Percentiles rank a stretch among this genome's conserved stretches.
Evolutionary conservation across 805 yeast genomes (phyloP).

Genomic region (Metschnikowia aberdeeniae): DNA sequence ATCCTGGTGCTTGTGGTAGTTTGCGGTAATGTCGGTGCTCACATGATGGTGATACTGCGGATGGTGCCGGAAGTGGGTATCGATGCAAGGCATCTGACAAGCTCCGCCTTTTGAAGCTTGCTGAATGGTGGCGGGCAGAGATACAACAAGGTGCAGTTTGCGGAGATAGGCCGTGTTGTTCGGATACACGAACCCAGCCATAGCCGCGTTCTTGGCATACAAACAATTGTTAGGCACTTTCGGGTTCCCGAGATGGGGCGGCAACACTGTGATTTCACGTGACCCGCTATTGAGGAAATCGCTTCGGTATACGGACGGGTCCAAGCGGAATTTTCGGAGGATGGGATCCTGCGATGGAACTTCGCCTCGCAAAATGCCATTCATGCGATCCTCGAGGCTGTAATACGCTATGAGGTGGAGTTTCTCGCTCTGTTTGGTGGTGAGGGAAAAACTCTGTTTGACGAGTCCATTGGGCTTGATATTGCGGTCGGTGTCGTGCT

Average conservation of each 20-base stretch:
- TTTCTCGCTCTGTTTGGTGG: conserved; percentile 49
- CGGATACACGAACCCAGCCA: not conserved
- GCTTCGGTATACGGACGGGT: conserved; percentile 14
- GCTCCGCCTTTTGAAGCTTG: too few relatives aligned
- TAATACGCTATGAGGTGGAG: conserved; percentile 59
- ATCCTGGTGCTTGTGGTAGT: not conserved
- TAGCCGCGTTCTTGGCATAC: not conserved
- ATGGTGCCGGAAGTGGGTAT: not conserved
- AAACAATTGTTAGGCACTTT: too few relatives aligned
- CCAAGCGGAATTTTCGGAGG: conserved; percentile 20
- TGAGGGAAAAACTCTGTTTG: conserved; percentile 61
- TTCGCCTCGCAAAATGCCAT: conserved; percentile 16
- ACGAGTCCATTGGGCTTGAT: conserved; percentile 49
- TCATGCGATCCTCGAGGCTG: conserved; percentile 10
- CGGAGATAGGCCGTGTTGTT: too few relatives aligned
- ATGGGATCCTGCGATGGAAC: conserved; percentile 25
- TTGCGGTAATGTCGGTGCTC: too few relatives aligned
- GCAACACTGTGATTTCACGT: conserved; percentile 1
- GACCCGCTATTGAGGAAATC: conserved; percentile 7
- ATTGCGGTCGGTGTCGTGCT: conserved; percentile 41
- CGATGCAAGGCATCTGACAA: not conserved
- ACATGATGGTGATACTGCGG: not conserved
- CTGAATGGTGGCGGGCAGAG: too few relatives aligned
- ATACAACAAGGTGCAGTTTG: too few relatives aligned
- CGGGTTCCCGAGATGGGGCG: not conserved